These are phyloP conservation scores for Vitis riparia DNA, from an alignment of 164 flowering plant genomes.

Conservation along the genomic window DNA sequence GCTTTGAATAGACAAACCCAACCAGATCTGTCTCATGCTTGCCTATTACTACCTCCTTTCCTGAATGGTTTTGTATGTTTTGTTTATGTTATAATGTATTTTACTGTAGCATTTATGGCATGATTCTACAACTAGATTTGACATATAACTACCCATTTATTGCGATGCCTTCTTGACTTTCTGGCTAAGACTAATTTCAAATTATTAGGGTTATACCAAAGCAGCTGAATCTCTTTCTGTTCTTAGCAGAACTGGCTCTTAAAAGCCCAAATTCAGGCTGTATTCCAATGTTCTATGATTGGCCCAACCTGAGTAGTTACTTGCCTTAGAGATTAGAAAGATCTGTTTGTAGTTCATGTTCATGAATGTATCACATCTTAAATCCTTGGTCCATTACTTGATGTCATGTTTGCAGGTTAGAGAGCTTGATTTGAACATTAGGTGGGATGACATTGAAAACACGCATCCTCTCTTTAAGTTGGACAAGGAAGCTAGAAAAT, in stretches of 20 bases:
- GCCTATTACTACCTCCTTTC: background rate
- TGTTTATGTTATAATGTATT: too few relatives aligned
- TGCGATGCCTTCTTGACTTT: background rate
- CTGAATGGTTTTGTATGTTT: background rate
- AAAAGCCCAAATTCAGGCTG: background rate
- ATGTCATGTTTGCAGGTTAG: slow-evolving; percentile 57
- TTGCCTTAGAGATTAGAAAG: background rate
- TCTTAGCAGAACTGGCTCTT: background rate
- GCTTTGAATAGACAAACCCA: background rate
- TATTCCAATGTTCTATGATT: background rate
- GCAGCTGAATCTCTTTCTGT: background rate
- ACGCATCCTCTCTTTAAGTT: slow-evolving; percentile 38
- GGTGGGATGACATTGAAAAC: slow-evolving; percentile 83
- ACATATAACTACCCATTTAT: background rate
- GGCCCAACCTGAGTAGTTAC: background rate
- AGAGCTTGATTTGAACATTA: slow-evolving; percentile 68
- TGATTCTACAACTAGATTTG: background rate
- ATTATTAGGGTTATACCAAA: background rate
- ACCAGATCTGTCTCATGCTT: background rate
- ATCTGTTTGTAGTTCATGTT: background rate
- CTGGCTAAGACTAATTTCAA: background rate
- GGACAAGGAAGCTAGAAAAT: slow-evolving; percentile 63
- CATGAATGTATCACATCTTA: background rate
- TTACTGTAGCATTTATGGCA: background rate
- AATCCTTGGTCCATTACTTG: slow-evolving; percentile 10